These are phyloP conservation scores for Podila clonocystis DNA, from an alignment of 192 early-diverging fungal genomes.

Conservation along the genomic window DNA sequence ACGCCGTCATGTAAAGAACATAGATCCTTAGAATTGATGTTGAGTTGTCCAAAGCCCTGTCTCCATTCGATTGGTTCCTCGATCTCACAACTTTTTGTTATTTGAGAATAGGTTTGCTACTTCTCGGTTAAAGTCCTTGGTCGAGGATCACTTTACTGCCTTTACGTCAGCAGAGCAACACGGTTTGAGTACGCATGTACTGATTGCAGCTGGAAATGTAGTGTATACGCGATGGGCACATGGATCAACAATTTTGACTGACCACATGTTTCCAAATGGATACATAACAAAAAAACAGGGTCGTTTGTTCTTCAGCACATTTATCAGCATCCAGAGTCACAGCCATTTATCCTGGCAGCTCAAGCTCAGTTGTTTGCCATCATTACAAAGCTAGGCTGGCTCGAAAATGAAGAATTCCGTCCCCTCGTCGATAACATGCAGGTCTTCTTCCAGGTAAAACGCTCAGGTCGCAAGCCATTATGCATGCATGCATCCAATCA, in stretches of 20 bases:
- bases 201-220: neutral
- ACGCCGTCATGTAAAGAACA: slow-evolving; percentile 30
- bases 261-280: no score
- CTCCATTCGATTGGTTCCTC: neutral
- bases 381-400: slow-evolving; percentile 79
- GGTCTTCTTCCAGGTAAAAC: slow-evolving; percentile 65
- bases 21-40: neutral
- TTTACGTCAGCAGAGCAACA: slow-evolving; percentile 40
- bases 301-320: slow-evolving; percentile 68
- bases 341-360: slow-evolving; percentile 63
- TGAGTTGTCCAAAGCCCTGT: no score
- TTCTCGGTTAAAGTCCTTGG: slow-evolving; percentile 23
- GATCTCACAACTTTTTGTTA: neutral
- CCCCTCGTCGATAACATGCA: slow-evolving; percentile 59
- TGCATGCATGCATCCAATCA: neutral
- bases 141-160: slow-evolving; percentile 34
- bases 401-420: slow-evolving; percentile 71
- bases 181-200: slow-evolving; percentile 24
- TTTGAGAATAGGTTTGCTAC: slow-evolving; percentile 38
- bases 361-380: slow-evolving; percentile 68
- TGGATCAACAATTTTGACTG: neutral
- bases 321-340: slow-evolving; percentile 60
- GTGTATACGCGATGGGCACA: no score
- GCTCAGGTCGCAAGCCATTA: neutral
- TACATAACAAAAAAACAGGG: neutral